Base-by-base conservation (phyloP, 2,329 filamentous ascomycete species). In the Monilinia aucupariae region DNA sequence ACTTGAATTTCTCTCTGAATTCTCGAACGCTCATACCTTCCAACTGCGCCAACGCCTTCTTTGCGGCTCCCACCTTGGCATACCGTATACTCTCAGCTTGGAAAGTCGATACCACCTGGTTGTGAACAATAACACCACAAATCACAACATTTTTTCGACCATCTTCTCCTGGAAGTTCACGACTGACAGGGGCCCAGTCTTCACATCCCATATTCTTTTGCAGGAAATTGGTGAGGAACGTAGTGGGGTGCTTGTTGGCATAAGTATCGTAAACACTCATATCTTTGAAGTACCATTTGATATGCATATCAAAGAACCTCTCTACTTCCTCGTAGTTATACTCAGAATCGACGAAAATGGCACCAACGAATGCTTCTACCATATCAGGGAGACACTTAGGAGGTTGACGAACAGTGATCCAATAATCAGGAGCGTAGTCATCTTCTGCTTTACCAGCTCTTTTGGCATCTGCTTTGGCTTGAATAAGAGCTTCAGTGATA, bases 241-340 rank as follows among this genome's bases (percentile, higher is more conserved):
- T 96, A 4, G 90, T 88, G 0, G 93, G 93, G 69, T 97, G 92
- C 41, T 89, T 89, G 70, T 88, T 91, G 1, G 91, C 92, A 74
- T 90, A 97, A 0, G 84, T 85, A 74, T 97, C 92, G 74, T 96
- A 97, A 47, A 94, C 81, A 3, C 81, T 78, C 86, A 97, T 96
- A 74, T 97, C 88, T 59, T 83, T 79, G 73, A 97, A 97, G 76
- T 86, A 96, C 3, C 85, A 86, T 63, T 82, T 81, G 62, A 97
- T 82, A 67, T 92, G 85, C 17, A 71, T 73, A n/a, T 84, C 76
- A 75, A 96, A 97, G 76, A 99, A 97, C 0, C 73, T 73, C 66
- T 89, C 84, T 1, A 97, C 88, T 22, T 86, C 80, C 15, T 74
- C 74, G 74, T 88, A 97, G 71, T 94, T 78, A 76, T 93, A 97